Base-by-base conservation (phyloP, 2,329 filamentous ascomycete species). In the Lachnellula hyalina region DNA sequence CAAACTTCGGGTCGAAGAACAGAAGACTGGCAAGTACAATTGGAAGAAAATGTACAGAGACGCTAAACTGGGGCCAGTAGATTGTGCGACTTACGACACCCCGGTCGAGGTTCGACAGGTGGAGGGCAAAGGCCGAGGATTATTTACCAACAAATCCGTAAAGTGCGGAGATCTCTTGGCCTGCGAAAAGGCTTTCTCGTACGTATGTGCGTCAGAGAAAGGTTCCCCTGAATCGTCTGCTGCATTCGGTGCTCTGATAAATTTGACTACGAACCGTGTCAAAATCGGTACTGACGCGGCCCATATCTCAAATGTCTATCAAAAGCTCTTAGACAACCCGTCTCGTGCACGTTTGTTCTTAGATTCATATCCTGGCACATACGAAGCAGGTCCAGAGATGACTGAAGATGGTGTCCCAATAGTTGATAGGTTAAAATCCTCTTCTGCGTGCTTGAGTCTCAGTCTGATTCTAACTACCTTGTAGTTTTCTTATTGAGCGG, bases 121-220 rank as follows among this genome's bases (percentile, higher is more conserved):
- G 0, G 63, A 65, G 1, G 72, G 67, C 8, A 70, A 72, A 17
- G 79, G 78, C 2, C 71, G 72, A 2, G 80, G 80, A 0, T 65
- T 83, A 0, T 84, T 82, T 60, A 77, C 75, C 0, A 79, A 73
- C 0, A 65, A 69, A 19, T 61, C 68, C 0, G 75, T 83, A 2
- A 69, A 71, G 38, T 72, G 75, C 0, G 80, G 80, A 0, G 75
- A 82, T 3, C 67, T 82, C 2, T 64, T 84, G 0, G 60, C 83
- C 1, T 82, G 78, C 47, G 80, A 83, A 56, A 84, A 83, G 57
- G 79, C 80, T 0, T 81, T 82, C 60, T 65, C 65, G 0, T 72
- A 80, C 61, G 68, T 57, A 19, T 74, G 68, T 44, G 60, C 56
- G 36, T 60, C 63, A 28, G 23, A 17, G 8, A 60, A 56, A 7